Evolutionary conservation across 495 filamentous ascomycete species (phyloP).

Genomic region (Penicillium herquei): DNA sequence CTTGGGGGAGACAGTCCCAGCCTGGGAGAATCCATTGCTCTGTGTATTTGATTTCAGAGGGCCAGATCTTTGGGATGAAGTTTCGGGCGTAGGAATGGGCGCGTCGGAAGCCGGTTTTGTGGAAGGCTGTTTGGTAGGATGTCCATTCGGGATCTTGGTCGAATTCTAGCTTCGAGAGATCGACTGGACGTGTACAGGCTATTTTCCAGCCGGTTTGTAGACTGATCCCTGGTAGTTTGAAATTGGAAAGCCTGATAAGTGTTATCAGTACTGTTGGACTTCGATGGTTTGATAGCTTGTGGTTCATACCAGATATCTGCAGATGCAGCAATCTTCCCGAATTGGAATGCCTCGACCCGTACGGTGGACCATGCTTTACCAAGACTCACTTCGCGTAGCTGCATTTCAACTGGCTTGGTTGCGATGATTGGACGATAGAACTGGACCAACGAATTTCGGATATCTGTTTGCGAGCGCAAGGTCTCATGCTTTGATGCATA

Average conservation of each 20-base stretch:
- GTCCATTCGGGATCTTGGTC: background rate
- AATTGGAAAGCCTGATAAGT: background rate
- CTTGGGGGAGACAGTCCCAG: background rate
- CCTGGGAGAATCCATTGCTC: background rate
- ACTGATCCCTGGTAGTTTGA: background rate
- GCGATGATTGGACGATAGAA: background rate
- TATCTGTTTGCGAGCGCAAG: background rate
- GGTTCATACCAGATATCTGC: background rate
- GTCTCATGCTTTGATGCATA: background rate
- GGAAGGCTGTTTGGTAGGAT: background rate
- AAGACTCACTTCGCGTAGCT: background rate
- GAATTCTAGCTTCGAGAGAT: background rate
- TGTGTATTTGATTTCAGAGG: background rate
- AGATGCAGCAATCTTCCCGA: background rate
- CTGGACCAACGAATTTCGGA: background rate
- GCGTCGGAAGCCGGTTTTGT: background rate
- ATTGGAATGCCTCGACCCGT: background rate
- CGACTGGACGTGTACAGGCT: background rate
- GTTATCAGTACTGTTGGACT: background rate
- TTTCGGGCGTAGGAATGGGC: background rate
- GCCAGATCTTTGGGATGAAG: background rate
- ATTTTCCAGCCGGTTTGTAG: background rate
- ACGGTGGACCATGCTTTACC: background rate
- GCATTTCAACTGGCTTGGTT: background rate
- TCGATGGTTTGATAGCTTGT: background rate